Evolutionary conservation across 371 early-diverging fungal genomes (phyloP), one percentile per base, ranked within the genome.

Genomic region (Mucor ambiguus): DNA sequence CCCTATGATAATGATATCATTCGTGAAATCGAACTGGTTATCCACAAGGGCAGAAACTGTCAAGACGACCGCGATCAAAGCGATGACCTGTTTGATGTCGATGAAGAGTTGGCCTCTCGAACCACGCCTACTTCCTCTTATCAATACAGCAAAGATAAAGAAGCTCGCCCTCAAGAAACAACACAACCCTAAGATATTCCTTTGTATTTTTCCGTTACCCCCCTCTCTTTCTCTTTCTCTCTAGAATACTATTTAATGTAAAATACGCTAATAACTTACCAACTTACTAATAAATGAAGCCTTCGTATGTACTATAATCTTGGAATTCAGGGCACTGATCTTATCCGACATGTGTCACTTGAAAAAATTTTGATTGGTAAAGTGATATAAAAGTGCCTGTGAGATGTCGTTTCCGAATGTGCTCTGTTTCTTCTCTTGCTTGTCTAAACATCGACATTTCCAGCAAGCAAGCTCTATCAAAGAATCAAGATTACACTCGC

Each of bases 1-100:
- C 91, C 91, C 4, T 79, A 81, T 14, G 91, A 91, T 66, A 85
- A 86, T 30, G 90, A 87, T 61, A 84, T 91, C 22, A 76, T 89
- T 10, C 86, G 85, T 14, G 91, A 91, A 70, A 78, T 81, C 12
- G 83, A 81, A 58, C 35, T 82, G 48, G 74, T 80, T 11, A 33
- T 63, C 10, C 43, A 63, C 2, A 67, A 66, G 11, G 54, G 37
- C 10, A 61, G 26, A 43, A 44, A 57, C 26, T 16, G 41, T 43
- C 43, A 26, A 28, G 0, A 66, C 32, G 20, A 66, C 10, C 16
- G 22, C 14, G 29, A 12, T 33, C 12, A 29, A 0, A 6, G 18
- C 7, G n/a, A 41, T 8, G 44, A 38, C 0, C 5, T 30, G 4
- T 2, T 60, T 30, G 60, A 60, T 26, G 32, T 66, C 2, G 66